Conservation (phyloP, 2,329 filamentous ascomycete genomes). For the Neobulgaria alba region DNA sequence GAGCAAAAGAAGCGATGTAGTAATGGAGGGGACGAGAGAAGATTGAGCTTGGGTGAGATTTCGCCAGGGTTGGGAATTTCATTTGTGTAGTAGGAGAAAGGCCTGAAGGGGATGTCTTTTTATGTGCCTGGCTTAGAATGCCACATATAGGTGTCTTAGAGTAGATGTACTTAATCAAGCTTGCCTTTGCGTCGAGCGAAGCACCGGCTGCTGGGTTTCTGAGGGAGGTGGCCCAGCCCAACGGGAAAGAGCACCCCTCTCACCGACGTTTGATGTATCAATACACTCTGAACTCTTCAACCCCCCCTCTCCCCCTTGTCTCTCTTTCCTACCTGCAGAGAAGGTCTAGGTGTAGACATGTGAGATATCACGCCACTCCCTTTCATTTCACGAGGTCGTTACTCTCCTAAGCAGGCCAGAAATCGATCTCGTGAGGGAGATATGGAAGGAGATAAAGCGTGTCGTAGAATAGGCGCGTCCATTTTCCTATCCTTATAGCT, state of each 20-base stretch:
- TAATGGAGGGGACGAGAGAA: not conserved
- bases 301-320: too few relatives aligned
- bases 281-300: too few relatives aligned
- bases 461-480: too few relatives aligned
- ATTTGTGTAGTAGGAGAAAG: slow-evolving; percentile 4
- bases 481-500: too few relatives aligned
- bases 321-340: too few relatives aligned
- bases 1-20: not conserved
- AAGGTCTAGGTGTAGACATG: too few relatives aligned
- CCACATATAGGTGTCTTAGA: not conserved
- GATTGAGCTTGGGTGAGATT: slow-evolving; percentile 20
- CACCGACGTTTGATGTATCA: too few relatives aligned
- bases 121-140: not conserved
- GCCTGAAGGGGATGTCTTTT: not conserved
- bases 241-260: not conserved
- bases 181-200: not conserved
- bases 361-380: too few relatives aligned
- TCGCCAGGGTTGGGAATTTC: slow-evolving; percentile 13
- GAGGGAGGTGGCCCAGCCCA: not conserved
- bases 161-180: not conserved
- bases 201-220: not conserved
- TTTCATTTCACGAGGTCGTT: too few relatives aligned
- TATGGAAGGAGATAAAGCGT: too few relatives aligned
- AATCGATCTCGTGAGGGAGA: too few relatives aligned
- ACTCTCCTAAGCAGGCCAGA: too few relatives aligned